A percentile compares a stretch with the other conserved stretches of the same genome.
These are phyloP conservation scores for Anisodus tanguticus DNA, from an alignment of 257 asterid species.

Conservation along the genomic window DNA sequence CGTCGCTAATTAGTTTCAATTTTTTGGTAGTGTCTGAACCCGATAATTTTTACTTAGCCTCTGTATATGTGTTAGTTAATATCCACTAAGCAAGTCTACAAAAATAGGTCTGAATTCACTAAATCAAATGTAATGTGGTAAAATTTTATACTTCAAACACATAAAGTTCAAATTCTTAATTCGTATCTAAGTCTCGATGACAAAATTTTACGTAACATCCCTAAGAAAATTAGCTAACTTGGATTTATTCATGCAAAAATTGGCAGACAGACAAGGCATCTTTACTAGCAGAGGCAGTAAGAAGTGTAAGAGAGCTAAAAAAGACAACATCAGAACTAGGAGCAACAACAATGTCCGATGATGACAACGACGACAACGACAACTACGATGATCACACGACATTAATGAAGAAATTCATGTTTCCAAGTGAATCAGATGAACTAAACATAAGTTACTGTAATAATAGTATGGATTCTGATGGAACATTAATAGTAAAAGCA, in stretches of 20 bases:
- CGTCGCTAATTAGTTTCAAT: no score
- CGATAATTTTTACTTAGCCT: no score
- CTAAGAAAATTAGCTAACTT: neutral
- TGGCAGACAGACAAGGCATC: constrained; percentile 91
- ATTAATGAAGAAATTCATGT: constrained; percentile 11
- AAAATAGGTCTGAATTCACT: no score
- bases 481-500: constrained; percentile 44
- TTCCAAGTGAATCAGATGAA: constrained; percentile 78
- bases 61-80: no score
- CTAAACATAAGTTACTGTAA: constrained; percentile 50
- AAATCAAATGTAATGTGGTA: neutral
- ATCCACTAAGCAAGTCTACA: no score
- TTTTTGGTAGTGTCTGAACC: no score
- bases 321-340: constrained; percentile 51
- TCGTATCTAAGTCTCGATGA: neutral
- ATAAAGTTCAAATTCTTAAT: no score
- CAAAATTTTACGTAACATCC: neutral
- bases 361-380: neutral
- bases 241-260: neutral
- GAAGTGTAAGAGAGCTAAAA: constrained; percentile 71
- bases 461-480: constrained; percentile 31
- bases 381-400: constrained; percentile 24
- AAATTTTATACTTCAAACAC: no score
- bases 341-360: constrained; percentile 18
- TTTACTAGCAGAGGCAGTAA: constrained; percentile 81